phyloP scores from a whole-genome alignment of 2,329 filamentous ascomycete species.

The Parasarocladium wereldwijsianum region DNA sequence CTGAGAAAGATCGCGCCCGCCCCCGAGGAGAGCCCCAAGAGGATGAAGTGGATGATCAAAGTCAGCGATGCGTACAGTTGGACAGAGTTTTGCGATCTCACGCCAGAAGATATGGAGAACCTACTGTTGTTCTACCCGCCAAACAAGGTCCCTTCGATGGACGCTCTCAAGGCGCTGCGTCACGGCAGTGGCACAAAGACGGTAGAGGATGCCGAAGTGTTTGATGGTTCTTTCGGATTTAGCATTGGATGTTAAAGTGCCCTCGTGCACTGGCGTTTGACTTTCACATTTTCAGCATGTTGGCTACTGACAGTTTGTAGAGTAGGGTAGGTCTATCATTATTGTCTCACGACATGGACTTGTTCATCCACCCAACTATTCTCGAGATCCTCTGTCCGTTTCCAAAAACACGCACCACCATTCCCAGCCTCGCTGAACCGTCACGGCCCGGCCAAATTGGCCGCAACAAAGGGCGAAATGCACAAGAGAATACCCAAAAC shows the following conservation, averaged over 20 bases:
- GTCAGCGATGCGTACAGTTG: slow-evolving; percentile 80
- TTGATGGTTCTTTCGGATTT: slow-evolving; percentile 46
- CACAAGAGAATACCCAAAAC: no score
- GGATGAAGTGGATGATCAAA: slow-evolving; percentile 91
- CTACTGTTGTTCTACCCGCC: slow-evolving; percentile 61
- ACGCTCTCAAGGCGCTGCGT: slow-evolving; percentile 39
- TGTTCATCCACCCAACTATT: no score
- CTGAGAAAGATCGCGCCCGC: slow-evolving; percentile 63
- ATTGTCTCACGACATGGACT: no score
- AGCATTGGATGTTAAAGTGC: slow-evolving; percentile 39
- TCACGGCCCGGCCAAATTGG: no score
- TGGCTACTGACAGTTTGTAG: no score
- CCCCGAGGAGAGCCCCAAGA: slow-evolving; percentile 60
- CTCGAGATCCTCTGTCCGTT: no score
- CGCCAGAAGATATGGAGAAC: slow-evolving; percentile 69
- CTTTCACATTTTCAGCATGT: no score
- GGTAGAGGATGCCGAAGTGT: slow-evolving; percentile 33
- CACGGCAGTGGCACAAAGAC: slow-evolving; percentile 25
- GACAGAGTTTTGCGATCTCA: slow-evolving; percentile 71
- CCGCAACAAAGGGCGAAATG: no score
- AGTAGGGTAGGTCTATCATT: no score
- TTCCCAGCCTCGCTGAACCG: no score
- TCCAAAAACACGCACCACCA: no score
- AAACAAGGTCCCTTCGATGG: slow-evolving; percentile 39
- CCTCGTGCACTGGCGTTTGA: no score